Conservation (phyloP, 768 basidiomycete species). For the Lactarius hengduanensis region DNA sequence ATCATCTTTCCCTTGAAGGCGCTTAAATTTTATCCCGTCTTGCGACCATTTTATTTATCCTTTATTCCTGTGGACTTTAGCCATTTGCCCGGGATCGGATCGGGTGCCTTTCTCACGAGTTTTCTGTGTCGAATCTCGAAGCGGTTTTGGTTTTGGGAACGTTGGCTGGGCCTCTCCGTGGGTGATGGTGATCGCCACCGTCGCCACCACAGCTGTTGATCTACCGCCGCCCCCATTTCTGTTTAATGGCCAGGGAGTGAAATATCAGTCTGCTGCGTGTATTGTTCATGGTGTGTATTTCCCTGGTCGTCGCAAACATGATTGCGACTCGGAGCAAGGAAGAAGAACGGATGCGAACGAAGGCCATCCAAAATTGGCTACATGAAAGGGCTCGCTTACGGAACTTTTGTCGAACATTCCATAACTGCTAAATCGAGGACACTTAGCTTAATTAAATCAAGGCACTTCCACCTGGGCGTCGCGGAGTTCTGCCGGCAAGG, state of each 20-base stretch:
- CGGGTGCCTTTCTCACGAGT: conserved; percentile 25
- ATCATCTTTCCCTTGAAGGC: conserved; percentile 16
- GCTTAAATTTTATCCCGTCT: conserved; percentile 19
- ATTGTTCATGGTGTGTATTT: not conserved
- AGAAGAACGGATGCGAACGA: conserved; percentile 25
- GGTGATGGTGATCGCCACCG: conserved; percentile 1
- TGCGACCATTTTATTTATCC: conserved; percentile 9
- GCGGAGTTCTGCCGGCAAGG: conserved; percentile 26
- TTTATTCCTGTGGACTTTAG: conserved; percentile 7
- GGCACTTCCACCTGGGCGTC: conserved; percentile 26
- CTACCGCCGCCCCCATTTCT: not conserved
- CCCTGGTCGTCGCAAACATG: conserved; percentile 12
- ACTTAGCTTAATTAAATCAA: conserved; percentile 31
- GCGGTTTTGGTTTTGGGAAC: conserved; percentile 11
- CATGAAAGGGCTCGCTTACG: conserved; percentile 24
- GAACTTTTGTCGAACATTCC: conserved; percentile 22
- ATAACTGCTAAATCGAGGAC: conserved; percentile 29
- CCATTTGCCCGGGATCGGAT: conserved; percentile 18
- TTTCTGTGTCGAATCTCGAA: conserved; percentile 22
- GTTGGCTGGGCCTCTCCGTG: not conserved
- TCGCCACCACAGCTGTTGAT: not conserved
- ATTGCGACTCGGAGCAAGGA: conserved; percentile 28
- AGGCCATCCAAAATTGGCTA: conserved; percentile 29
- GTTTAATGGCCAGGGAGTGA: not conserved
- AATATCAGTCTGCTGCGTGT: not conserved